Evolutionary conservation across 176 grass and related monocot genomes (phyloP), one percentile per base, ranked within the genome.

Genomic region (Eragrostis nindensis): DNA sequence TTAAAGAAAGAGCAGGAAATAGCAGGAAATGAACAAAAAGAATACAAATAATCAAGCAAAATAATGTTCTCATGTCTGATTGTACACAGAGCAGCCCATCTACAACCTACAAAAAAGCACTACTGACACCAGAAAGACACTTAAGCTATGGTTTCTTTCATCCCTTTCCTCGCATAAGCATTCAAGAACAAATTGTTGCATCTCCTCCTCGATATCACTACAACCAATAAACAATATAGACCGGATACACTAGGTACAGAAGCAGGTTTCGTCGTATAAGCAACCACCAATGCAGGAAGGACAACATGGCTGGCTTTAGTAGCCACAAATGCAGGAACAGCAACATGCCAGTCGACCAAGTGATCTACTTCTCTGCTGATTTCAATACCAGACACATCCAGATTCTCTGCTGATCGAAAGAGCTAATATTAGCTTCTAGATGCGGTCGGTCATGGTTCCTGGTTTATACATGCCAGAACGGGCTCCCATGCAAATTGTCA

Each of bases 261-360:
- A 70, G 24, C 30, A 57, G 55, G 32, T 82, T 48, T 41, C 36
- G 57, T 67, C 47, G 56, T 77, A 75, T 79, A 60, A 87, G 59
- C 62, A 70, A 69, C 54, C 68, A 56, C 38, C 43, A 77, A 67
- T 57, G 71, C 72, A 55, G 56, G 32, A 47, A 74, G 17, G 15
- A 29, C 8, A 46, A 40, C 29, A 65, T 61, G 44, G 32, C 4
- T 27, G 57, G 57, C 57, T 61, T 27, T 5, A 27, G 57, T 61
- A 27, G 57, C 24, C 24, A 27, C 24, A 11, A 61, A 27, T 11
- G 3, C 57, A 27, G 11, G 57, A 61, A 27, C 5, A 14, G 32
- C 32, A 36, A 36, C 41, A 76, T 61, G 54, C 29, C 68, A 55
- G 74, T 13, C 71, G 46, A 57, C 83, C 36, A 70, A 46, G 56